Evolutionary conservation across 208 protist genomes (phyloP).

Genomic region (Acanthamoeba polyphaga): DNA sequence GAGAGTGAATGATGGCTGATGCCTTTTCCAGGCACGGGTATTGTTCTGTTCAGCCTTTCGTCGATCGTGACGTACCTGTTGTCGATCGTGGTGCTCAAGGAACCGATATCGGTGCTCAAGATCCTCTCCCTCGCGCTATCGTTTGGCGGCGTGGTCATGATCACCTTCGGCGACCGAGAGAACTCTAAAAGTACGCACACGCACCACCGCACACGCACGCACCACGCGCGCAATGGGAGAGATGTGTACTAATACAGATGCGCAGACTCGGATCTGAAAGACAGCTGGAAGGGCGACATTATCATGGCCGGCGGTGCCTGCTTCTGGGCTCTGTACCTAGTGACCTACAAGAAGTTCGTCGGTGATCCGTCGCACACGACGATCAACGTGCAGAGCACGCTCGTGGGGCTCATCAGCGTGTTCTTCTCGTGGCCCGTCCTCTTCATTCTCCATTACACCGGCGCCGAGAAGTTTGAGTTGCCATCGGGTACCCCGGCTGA

Average conservation of each 20-base stretch:
- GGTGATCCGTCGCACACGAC: conserved; percentile 13
- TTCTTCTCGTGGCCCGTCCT: conserved; percentile 24
- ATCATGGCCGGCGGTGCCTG: conserved; percentile 14
- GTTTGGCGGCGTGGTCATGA: conserved; percentile 15
- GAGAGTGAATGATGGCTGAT: not conserved
- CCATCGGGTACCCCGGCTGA: not conserved
- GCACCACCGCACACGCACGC: not conserved
- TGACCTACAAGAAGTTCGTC: conserved; percentile 49
- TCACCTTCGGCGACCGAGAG: conserved; percentile 12
- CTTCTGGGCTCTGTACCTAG: conserved; percentile 25
- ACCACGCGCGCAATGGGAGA: too few species aligned
- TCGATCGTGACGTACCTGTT: conserved; percentile 34
- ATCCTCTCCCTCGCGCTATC: conserved; percentile 2
- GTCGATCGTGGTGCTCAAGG: conserved; percentile 19
- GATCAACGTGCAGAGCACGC: conserved; percentile 22
- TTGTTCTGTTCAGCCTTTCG: not conserved
- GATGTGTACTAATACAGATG: not conserved
- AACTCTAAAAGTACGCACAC: not conserved
- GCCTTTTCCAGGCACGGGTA: not conserved
- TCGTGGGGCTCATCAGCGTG: conserved; percentile 24
- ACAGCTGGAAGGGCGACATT: conserved; percentile 41
- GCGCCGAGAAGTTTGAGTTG: conserved; percentile 1
- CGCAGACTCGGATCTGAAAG: not conserved
- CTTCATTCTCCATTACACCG: conserved; percentile 21
- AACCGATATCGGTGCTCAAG: not conserved